A percentile compares a stretch with the other conserved stretches of the same genome.
These are phyloP conservation scores for Nicotiana paniculata DNA, from an alignment of 257 asterid genomes.

Conservation along the genomic window DNA sequence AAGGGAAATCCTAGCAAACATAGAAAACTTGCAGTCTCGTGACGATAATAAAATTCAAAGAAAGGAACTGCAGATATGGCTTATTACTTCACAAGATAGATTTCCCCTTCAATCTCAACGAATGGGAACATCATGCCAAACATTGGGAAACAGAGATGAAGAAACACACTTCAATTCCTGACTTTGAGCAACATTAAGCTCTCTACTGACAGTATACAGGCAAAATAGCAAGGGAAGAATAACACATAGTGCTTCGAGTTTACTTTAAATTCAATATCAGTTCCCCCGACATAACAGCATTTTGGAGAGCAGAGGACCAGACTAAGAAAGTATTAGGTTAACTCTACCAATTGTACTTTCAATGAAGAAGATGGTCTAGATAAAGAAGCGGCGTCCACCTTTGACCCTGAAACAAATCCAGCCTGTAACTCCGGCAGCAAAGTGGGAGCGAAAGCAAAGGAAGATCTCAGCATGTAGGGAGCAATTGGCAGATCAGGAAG, in stretches of 20 bases:
- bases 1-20: background rate
- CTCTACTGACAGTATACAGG: background rate
- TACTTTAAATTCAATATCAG: conserved; percentile 1
- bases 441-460: conserved; percentile 23
- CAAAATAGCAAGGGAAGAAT: background rate
- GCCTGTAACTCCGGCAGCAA: conserved; percentile 43
- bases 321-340: conserved; percentile 19
- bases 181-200: conserved; percentile 1
- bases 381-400: conserved; percentile 17
- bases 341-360: conserved; percentile 24
- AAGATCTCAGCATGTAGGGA: conserved; percentile 17
- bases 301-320: conserved; percentile 14
- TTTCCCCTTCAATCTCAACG: background rate
- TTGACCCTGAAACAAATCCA: conserved; percentile 34
- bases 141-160: background rate
- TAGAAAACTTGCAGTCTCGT: background rate
- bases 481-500: conserved; percentile 60
- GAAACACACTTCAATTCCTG: background rate
- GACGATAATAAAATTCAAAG: background rate
- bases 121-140: background rate
- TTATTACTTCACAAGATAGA: background rate
- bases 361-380: conserved; percentile 22
- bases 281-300: conserved; percentile 15
- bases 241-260: background rate
- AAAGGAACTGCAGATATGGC: background rate